These are phyloP conservation scores for Nymphaea colorata DNA, from an alignment of 164 flowering plant genomes.

Conservation along the genomic window DNA sequence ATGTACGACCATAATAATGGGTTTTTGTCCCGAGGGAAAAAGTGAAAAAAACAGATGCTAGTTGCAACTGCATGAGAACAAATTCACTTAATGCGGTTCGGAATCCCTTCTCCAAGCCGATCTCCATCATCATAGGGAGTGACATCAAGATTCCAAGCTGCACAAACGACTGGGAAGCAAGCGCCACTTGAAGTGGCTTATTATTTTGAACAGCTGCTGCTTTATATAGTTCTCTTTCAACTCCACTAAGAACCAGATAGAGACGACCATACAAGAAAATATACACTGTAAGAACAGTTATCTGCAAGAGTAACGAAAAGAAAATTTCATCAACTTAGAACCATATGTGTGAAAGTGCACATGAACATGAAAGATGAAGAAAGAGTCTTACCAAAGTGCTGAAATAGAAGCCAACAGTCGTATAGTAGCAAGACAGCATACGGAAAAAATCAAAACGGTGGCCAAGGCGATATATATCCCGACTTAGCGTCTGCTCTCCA, in stretches of 20 bases:
- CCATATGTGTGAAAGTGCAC: no score
- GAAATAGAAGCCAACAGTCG: constrained; percentile 89
- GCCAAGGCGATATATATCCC: constrained; percentile 92
- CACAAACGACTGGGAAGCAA: constrained; percentile 94
- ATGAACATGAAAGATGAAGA: background rate
- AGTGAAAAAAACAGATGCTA: constrained; percentile 94
- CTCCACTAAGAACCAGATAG: constrained; percentile 97
- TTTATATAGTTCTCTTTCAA: constrained; percentile 51
- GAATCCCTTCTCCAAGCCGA: constrained; percentile 86
- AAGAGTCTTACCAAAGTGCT: constrained; percentile 59
- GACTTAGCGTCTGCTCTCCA: constrained; percentile 96
- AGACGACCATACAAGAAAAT: constrained; percentile 89
- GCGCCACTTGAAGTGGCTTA: constrained; percentile 79
- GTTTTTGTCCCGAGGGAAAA: constrained; percentile 97
- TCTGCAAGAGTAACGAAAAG: constrained; percentile 26
- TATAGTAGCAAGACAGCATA: constrained; percentile 91
- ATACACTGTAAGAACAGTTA: constrained; percentile 87
- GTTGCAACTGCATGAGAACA: constrained; percentile 81
- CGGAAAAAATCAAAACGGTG: constrained; percentile 97
- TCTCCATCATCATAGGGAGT: constrained; percentile 97
- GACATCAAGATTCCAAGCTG: constrained; percentile 92
- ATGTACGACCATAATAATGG: constrained; percentile 89
- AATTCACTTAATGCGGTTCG: constrained; percentile 87
- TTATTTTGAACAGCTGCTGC: constrained; percentile 48
- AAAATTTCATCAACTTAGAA: no score